Evolutionary conservation across 306 rosid genomes (phyloP).

Genomic region (Pyrus betulifolia): DNA sequence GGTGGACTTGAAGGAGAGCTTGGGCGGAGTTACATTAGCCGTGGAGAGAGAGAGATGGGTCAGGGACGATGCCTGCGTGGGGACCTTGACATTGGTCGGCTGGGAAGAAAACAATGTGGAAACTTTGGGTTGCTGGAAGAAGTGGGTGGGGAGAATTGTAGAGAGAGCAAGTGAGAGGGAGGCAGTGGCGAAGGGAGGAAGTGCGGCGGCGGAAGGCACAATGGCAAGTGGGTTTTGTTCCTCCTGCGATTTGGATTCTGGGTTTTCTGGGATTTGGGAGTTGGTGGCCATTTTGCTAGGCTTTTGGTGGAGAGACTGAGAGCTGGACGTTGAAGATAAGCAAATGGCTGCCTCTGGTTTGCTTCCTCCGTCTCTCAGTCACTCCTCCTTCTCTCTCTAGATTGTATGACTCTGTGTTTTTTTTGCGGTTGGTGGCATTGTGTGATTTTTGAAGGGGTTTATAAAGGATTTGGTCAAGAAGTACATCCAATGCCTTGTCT

Average conservation of each 20-base stretch:
- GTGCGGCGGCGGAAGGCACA: slow-evolving; percentile 10
- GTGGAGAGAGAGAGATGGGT: slow-evolving; percentile 64
- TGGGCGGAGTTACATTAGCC: slow-evolving; percentile 33
- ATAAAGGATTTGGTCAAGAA: neutral
- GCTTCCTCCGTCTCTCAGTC: neutral
- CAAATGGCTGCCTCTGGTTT: slow-evolving; percentile 6
- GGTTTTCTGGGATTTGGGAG: slow-evolving; percentile 27
- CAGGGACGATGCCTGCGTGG: slow-evolving; percentile 83
- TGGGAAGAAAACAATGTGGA: slow-evolving; percentile 35
- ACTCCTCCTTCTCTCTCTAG: neutral
- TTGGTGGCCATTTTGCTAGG: slow-evolving; percentile 37
- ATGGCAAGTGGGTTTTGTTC: slow-evolving; percentile 29
- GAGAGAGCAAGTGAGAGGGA: slow-evolving; percentile 71
- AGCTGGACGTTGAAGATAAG: slow-evolving; percentile 10
- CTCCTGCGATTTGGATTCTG: slow-evolving; percentile 32
- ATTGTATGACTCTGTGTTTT: neutral
- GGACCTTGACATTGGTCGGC: slow-evolving; percentile 52
- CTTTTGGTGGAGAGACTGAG: neutral
- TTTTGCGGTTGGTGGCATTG: neutral
- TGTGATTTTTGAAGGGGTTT: neutral
- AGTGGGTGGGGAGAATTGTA: slow-evolving; percentile 38
- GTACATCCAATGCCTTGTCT: neutral
- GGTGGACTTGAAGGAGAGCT: slow-evolving; percentile 58
- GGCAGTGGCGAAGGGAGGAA: slow-evolving; percentile 43
- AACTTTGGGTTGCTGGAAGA: slow-evolving; percentile 46